Conservation (phyloP, 331 rosid genomes). For the Stylosanthes scabra region DNA sequence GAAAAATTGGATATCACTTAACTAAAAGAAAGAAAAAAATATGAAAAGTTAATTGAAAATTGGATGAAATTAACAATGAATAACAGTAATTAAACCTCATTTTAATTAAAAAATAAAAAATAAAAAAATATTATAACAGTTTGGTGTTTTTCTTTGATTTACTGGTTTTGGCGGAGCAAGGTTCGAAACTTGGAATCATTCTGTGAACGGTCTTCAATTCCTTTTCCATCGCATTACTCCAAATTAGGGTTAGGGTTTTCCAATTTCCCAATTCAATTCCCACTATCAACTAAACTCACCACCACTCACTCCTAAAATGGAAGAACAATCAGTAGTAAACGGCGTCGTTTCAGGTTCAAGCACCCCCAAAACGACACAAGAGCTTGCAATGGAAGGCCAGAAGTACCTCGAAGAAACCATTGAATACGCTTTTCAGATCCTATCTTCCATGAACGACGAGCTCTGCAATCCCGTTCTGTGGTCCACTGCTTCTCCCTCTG, state of each 20-base stretch:
- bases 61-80: no score
- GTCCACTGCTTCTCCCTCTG: constrained; percentile 60
- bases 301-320: constrained; percentile 42
- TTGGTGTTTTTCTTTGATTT: no score
- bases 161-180: constrained; percentile 32
- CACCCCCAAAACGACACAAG: constrained; percentile 64
- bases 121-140: no score
- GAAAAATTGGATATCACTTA: no score
- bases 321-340: constrained; percentile 49
- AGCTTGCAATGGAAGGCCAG: constrained; percentile 85
- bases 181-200: constrained; percentile 69
- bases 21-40: no score
- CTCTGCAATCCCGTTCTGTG: constrained; percentile 89
- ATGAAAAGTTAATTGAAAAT: no score
- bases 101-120: no score
- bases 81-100: no score
- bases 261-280: background rate
- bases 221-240: no score
- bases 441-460: constrained; percentile 95
- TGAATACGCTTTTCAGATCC: constrained; percentile 85
- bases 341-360: constrained; percentile 30
- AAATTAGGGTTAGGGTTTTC: constrained; percentile 4
- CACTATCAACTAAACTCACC: background rate
- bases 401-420: constrained; percentile 86
- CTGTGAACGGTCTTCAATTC: constrained; percentile 7